Conservation (phyloP, 2,329 filamentous ascomycete species). For the Aspergillus pseudoglaucus region DNA sequence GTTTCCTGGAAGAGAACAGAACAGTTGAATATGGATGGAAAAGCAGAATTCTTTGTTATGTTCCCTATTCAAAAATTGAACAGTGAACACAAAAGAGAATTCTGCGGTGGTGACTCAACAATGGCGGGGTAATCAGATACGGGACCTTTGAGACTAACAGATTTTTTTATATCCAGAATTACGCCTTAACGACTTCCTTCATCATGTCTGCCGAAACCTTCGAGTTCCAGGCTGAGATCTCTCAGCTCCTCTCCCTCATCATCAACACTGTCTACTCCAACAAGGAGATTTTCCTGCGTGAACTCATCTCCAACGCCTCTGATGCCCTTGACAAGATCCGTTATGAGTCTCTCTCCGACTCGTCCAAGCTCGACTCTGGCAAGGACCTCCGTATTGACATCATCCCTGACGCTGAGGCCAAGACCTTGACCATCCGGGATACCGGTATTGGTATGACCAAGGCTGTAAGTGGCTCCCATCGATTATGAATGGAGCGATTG, state of each 20-base stretch:
- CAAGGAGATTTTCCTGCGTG: conserved; percentile 99
- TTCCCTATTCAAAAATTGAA: neutral
- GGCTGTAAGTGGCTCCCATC: conserved; percentile 63
- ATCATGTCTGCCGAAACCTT: conserved; percentile 89
- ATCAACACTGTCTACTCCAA: conserved; percentile 99
- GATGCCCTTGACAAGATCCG: conserved; percentile 99
- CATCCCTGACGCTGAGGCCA: conserved; percentile 93
- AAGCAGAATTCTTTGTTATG: neutral
- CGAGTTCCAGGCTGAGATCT: conserved; percentile 99
- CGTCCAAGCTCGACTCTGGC: conserved; percentile 90
- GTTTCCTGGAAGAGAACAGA: too few relatives aligned
- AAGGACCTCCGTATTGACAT: conserved; percentile 99
- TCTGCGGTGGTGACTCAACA: neutral
- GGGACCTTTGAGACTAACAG: neutral
- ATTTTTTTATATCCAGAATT: neutral
- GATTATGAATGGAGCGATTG: neutral
- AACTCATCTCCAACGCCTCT: conserved; percentile 96
- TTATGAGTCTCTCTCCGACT: conserved; percentile 96
- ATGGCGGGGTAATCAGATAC: neutral
- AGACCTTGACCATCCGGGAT: conserved; percentile 95
- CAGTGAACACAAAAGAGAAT: neutral
- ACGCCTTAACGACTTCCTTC: conserved; percentile 10
- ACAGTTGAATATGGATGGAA: neutral
- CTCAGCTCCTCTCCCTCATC: conserved; percentile 98
- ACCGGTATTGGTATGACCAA: conserved; percentile 99